phyloP scores from a whole-genome alignment of 129 eudicot genomes.

The Centella asiatica region DNA sequence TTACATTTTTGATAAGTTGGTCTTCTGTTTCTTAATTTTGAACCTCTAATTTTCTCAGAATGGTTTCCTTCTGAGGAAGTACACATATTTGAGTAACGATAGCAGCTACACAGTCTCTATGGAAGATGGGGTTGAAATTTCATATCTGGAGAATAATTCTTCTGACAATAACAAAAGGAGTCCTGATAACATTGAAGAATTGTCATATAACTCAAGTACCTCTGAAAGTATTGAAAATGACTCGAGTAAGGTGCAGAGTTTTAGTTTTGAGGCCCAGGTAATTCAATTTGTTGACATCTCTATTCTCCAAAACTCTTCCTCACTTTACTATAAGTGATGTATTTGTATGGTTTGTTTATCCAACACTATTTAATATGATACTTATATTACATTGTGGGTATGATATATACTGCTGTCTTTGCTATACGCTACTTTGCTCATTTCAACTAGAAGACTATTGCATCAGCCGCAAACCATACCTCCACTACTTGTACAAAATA shows the following conservation, averaged over 20 bases:
- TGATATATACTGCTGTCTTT: too few relatives aligned
- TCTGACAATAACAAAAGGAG: conserved; percentile 15
- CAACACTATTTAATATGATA: too few relatives aligned
- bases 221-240: conserved; percentile 31
- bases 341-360: too few relatives aligned
- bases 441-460: too few relatives aligned
- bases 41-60: conserved; percentile 34
- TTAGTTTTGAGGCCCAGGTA: conserved; percentile 95
- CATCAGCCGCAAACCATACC: too few relatives aligned
- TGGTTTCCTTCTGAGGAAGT: conserved; percentile 71
- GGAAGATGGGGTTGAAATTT: conserved; percentile 83
- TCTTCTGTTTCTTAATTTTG: conserved; percentile 1
- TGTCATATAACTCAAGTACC: conserved; percentile 22
- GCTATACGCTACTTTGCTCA: too few relatives aligned
- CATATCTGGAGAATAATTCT: conserved; percentile 32
- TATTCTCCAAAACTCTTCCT: neutral
- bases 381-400: too few relatives aligned
- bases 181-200: conserved; percentile 29
- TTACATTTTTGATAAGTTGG: conserved; percentile 2
- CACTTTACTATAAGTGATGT: too few relatives aligned
- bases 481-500: too few relatives aligned
- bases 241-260: conserved; percentile 46
- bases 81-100: conserved; percentile 74
- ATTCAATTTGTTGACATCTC: conserved; percentile 4
- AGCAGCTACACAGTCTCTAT: conserved; percentile 64